phyloP scores from a whole-genome alignment of 495 filamentous ascomycete genomes.

The Annulohypoxylon nitens region DNA sequence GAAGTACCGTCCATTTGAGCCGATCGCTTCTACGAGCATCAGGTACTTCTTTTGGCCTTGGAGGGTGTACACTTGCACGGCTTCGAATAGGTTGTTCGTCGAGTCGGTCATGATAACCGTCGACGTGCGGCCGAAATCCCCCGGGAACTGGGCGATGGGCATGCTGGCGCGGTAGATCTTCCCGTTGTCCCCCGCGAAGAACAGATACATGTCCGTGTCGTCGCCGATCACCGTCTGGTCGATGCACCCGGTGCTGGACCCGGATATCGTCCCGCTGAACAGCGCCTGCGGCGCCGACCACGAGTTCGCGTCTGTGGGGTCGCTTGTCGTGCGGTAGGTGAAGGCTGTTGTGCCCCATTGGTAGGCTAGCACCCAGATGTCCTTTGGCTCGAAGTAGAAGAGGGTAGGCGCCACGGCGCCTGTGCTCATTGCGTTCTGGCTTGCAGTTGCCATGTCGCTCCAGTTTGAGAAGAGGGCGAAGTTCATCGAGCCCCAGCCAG shows the following conservation, averaged over 20 bases:
- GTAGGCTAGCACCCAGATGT: conserved; percentile 70
- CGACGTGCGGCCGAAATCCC: conserved; percentile 65
- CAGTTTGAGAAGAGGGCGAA: conserved; percentile 69
- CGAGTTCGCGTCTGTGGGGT: conserved; percentile 67
- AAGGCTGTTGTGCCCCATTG: conserved; percentile 72
- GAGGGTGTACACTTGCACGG: conserved; percentile 73
- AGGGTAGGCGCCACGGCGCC: conserved; percentile 70
- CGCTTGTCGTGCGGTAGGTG: conserved; percentile 68
- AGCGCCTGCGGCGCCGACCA: conserved; percentile 68
- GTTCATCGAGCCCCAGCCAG: conserved; percentile 68
- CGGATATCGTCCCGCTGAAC: conserved; percentile 66
- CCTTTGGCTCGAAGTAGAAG: conserved; percentile 72
- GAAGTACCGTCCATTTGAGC: conserved; percentile 70
- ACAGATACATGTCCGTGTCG: conserved; percentile 69
- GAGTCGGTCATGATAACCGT: conserved; percentile 65
- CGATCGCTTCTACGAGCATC: conserved; percentile 75
- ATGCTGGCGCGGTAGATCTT: conserved; percentile 72
- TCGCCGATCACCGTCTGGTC: conserved; percentile 74
- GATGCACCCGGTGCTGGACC: conserved; percentile 64
- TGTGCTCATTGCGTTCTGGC: conserved; percentile 63
- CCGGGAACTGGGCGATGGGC: conserved; percentile 70
- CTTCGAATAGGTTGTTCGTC: conserved; percentile 71
- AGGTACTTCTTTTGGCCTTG: conserved; percentile 65
- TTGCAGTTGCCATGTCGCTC: conserved; percentile 65
- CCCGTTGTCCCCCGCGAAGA: conserved; percentile 75